Evolutionary conservation across 176 grass and related monocot species (phyloP).

Genomic region (Triticum turgidum): DNA sequence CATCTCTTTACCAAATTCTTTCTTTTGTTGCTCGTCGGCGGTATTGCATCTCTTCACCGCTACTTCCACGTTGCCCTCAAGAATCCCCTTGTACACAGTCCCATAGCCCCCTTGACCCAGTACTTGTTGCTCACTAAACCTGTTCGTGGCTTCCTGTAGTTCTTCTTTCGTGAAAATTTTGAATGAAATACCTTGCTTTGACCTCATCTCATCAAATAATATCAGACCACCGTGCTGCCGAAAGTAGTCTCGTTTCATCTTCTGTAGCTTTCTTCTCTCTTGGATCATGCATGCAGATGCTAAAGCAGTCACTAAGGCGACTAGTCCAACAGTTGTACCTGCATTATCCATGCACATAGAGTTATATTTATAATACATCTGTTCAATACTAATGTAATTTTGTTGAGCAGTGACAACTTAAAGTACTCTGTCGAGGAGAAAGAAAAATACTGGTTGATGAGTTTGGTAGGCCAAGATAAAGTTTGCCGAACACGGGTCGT

Average conservation of each 20-base stretch:
- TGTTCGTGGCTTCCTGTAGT: background rate
- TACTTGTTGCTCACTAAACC: background rate
- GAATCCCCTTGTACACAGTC: conserved; percentile 12
- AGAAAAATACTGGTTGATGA: no score
- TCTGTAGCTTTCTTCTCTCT: background rate
- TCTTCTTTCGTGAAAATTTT: background rate
- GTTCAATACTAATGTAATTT: background rate
- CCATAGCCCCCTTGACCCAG: conserved; percentile 15
- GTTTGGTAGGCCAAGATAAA: no score
- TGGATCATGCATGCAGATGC: background rate
- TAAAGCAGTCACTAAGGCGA: background rate
- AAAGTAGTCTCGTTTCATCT: background rate
- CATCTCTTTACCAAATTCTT: conserved; percentile 22
- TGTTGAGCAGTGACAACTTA: background rate
- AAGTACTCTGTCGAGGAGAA: background rate
- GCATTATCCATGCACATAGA: background rate
- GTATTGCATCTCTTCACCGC: conserved; percentile 8
- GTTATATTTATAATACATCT: background rate
- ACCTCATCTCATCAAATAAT: conserved; percentile 1
- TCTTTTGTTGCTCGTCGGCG: background rate
- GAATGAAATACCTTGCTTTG: background rate
- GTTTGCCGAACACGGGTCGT: no score
- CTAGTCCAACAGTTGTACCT: conserved; percentile 1
- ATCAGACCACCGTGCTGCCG: background rate
- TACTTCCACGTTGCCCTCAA: background rate